Base-by-base conservation (phyloP, 2,329 filamentous ascomycete genomes). In the Ilyonectria sp. region DNA sequence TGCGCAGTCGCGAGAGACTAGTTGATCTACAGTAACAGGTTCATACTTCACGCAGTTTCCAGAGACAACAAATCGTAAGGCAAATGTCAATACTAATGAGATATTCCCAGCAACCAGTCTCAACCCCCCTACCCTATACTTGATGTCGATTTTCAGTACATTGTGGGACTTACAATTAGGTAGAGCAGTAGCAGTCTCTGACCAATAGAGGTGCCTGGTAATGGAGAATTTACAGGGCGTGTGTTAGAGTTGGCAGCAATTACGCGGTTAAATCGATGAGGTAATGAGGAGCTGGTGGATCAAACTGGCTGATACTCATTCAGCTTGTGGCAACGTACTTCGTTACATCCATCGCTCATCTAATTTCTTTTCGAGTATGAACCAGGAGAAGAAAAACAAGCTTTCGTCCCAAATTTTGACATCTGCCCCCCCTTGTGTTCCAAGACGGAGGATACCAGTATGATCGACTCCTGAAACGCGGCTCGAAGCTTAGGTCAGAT, bases 381-480 rank as follows among this genome's bases (percentile, higher is more conserved):
- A 19, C 31, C 17, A 21, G 21, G 26, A 15, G 7, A 9, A 13
- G 17, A 44, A 53, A 31, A 67, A 57, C 49, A 60, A 60, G 43
- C 40, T 33, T 57, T 60, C 49, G 23, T 62, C 46, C 55, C 17
- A 35, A 49, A 56, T 40, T 29, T 13, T 53, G 46, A 40, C 19
- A 15, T 21, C 31, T n/a, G 21, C 19, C 17, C 15, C 35, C 21
- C 26, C 50, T 19, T 23, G 26, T 21, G 40, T 55, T 62, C 40
- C 59, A 55, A 62, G 59, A 37, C 37, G 13, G 40, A 23, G 29
- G 19, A 21, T 47, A 21, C 26, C 37, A 13, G 50, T 62, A 55
- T 62, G 59, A 62, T 62, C 49, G 50, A 62, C 59, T 31, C 17
- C 37, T 55, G 50, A 62, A 62, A 62, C 59, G 40, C 50, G 23